Evolutionary conservation across 1,284 basidiomycete genomes (phyloP).

Genomic region (Heterobasidion annosum): DNA sequence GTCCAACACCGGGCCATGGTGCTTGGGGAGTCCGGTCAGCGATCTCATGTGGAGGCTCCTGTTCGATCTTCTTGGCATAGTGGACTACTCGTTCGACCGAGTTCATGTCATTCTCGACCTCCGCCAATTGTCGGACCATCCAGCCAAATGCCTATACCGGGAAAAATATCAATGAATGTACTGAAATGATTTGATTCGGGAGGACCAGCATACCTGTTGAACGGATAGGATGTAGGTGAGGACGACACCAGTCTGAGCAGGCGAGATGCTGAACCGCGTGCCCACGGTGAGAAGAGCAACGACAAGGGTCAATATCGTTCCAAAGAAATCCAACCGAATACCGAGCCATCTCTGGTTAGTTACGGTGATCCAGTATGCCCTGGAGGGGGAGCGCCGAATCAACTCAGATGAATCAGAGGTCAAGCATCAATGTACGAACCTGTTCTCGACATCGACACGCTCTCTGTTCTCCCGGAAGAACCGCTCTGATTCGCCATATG

Average conservation of each 20-base stretch:
- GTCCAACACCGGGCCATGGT: slow-evolving; percentile 62
- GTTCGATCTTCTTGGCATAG: slow-evolving; percentile 69
- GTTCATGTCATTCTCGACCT: slow-evolving; percentile 91
- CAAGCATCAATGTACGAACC: slow-evolving; percentile 24
- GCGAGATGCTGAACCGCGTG: slow-evolving; percentile 65
- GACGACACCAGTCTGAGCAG: slow-evolving; percentile 69
- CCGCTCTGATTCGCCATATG: slow-evolving; percentile 64
- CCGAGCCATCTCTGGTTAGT: slow-evolving; percentile 87
- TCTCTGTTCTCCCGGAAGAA: slow-evolving; percentile 73
- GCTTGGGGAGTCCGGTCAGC: slow-evolving; percentile 44
- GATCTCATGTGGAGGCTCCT: slow-evolving; percentile 71
- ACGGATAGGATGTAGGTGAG: slow-evolving; percentile 73
- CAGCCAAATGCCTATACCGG: slow-evolving; percentile 56
- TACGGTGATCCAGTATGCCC: slow-evolving; percentile 83
- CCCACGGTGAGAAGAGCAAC: slow-evolving; percentile 77
- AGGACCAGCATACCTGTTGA: slow-evolving; percentile 33
- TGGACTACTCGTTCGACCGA: slow-evolving; percentile 79
- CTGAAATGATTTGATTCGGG: too few relatives aligned
- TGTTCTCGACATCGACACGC: slow-evolving; percentile 82
- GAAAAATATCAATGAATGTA: too few relatives aligned
- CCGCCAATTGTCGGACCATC: slow-evolving; percentile 78
- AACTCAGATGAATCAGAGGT: background rate
- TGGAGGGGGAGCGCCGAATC: slow-evolving; percentile 10
- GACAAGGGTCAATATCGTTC: slow-evolving; percentile 67
- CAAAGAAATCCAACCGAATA: slow-evolving; percentile 81